Evolutionary conservation across 495 filamentous ascomycete genomes (phyloP), one percentile per base, ranked within the genome.

Genomic region (Aspergillus incahuasiensis): DNA sequence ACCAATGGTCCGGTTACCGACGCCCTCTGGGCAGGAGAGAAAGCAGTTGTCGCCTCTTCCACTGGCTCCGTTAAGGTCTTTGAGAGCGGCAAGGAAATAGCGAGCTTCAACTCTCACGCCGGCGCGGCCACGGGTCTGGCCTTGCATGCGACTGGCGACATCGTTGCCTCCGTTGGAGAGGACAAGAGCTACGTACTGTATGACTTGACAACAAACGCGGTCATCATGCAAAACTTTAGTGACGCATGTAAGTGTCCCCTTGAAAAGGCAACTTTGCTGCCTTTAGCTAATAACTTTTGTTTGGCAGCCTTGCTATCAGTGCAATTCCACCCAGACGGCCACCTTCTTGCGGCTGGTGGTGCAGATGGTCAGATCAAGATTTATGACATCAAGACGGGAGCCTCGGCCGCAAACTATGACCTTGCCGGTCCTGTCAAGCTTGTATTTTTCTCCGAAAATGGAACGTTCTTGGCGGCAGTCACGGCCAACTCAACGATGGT

Each of bases 141-240:
- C 18, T 66, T 94, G 3, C 95, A 98, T 68, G 88, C 94, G 2
- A 87, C 87, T 68, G 88, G 85, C 28, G 84, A 90, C 19, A 85
- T 98, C 56, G 74, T 96, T 19, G 92, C 88, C 9, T 96, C 91
- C 0, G 85, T 92, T 25, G 94, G 94, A 47, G 81, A 83, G 4
- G 94, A 98, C 68, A 97, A 96, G 79, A 94, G 89, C 72, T 94
- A 91, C 63, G 83, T 94, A 3, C 82, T 97, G 60, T 96, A 97
- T 66, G 91, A 98, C 67, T 68, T 96, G 54, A 69, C 79, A 25
- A 81, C 76, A 8, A 74, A 81, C 58, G 79, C 83, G 55, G 77
- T 82, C 34, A 81, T 90, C 15, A 84, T 82, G 22, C 90, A 92
- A 57, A 81, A 91, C 39, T 94, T 87, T 64, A 89, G 84, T 21